A percentile compares a stretch with the other conserved stretches of the same genome.
phyloP scores from a whole-genome alignment of 345 rosid genomes.

The Eucalyptus lansdowneana region DNA sequence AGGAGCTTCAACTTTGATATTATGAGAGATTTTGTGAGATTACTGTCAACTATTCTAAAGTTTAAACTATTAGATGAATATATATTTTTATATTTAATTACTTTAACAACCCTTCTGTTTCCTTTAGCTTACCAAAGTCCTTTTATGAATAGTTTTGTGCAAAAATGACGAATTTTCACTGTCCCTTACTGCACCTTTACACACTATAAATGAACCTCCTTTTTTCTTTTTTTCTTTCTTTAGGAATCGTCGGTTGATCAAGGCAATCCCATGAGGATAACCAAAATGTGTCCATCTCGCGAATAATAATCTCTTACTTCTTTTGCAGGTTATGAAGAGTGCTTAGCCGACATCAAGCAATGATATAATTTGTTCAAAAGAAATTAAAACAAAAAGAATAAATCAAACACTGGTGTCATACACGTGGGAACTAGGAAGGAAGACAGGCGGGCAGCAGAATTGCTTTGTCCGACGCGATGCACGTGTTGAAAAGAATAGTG shows the following conservation, averaged over 20 bases:
- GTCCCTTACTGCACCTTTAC: not conserved
- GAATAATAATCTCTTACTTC: not conserved
- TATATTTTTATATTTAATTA: no score
- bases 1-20: no score
- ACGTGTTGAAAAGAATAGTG: not conserved
- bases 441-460: not conserved
- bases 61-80: no score
- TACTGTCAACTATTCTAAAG: no score
- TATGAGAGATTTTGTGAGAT: accelerated
- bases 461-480: not conserved
- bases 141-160: not conserved
- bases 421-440: not conserved
- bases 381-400: not conserved
- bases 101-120: not conserved
- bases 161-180: not conserved
- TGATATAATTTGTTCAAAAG: not conserved
- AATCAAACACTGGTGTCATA: not conserved
- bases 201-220: not conserved
- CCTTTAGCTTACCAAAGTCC: not conserved
- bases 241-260: not conserved
- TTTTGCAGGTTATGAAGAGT: not conserved
- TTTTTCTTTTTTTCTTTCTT: not conserved
- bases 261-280: not conserved
- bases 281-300: not conserved
- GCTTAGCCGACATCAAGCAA: not conserved